Base-by-base conservation (phyloP, 2,329 filamentous ascomycete genomes). In the Colletotrichum kahawae region DNA sequence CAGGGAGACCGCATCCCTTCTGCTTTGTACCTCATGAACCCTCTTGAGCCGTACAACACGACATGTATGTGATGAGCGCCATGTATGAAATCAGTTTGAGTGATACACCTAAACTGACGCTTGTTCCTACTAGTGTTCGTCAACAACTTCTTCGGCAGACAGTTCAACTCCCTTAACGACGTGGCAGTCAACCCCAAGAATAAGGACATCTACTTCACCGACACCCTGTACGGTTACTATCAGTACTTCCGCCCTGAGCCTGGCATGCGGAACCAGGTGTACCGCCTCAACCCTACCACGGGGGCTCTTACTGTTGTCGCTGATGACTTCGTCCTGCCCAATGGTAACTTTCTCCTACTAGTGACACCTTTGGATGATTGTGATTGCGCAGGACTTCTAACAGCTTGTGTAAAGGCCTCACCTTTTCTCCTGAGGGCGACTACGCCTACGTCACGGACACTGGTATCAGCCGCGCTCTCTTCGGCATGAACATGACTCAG, bases 161-260 rank as follows among this genome's bases (percentile, higher is more conserved):
- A 88, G 54, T 93, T 92, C 82, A 91, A 88, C 79, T 92, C 90
- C 0, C 82, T 92, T 13, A 92, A 92, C 77, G 91, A 93, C 75
- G 85, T 90, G 0, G 85, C 87, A 2, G 79, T 91, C 70, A 87
- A 92, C 77, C 86, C 90, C 34, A 80, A 81, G 13, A 91, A 88
- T 71, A 86, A 87, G n/a, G 87, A 90, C 31, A 83, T 93, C n/a
- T 93, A 92, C 84, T 93, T 93, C 78, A 93, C 91, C 2, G 91
- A 93, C 73, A 88, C 90, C 0, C 85, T 88, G 9, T 93, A 93
- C 77, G 92, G 90, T 4, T 89, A 86, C 75, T 84, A 89, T 56
- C 91, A 93, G 78, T 85, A 89, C 29, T 92, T 93, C 78, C 86
- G 91, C 0, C 88, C 88, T 0, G 77, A 80, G 7, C 90, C 90